Base-by-base conservation (phyloP, 345 rosid species). In the Populus pruinosa region DNA sequence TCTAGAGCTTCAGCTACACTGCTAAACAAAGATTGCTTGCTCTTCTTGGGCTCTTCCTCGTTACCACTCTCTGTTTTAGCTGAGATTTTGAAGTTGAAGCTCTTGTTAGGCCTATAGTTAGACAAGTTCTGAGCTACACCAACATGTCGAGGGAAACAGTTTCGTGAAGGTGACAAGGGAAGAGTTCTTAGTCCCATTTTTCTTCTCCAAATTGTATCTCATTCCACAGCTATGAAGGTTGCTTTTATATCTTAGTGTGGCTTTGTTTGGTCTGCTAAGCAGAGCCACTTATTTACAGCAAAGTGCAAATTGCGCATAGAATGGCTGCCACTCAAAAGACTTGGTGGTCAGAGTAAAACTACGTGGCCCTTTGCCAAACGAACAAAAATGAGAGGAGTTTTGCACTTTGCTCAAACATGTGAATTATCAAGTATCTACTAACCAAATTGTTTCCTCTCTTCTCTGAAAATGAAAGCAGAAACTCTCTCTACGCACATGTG, bases 1-100 rank as follows among this genome's bases (percentile, higher is more conserved):
- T 93, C 98, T 8, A 93, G 89, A 73, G 97, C 98, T 31, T 91
- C 98, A 0, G 93, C 84, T 27, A 92, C 85, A 31, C 87, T 84
- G 66, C 89, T 86, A 67, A 92, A 88, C 77, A 91, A 78, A 38
- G 97, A 93, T 39, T 91, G 94, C 82, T 87, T 89, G 29, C 67
- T 87, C 74, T 82, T 86, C 80, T 85, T 78, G 25, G 82, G 69
- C 43, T 82, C 82, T 27, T 85, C 82, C 76, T 86, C 63, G 41
- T 82, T 73, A 8, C 72, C 85, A 17, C 80, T 82, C 67, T 76
- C 80, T 78, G 86, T 44, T 76, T 90, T 82, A 8, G 89, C 90
- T 38, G 79, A 73, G 8, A 87, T 87, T 59, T 76, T 76, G 13
- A 81, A 71, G 47, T 5, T 41, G 25, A 76, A 43, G 71, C 63